phyloP scores from a whole-genome alignment of 2,329 filamentous ascomycete species.

The Ophiocordyceps australis region DNA sequence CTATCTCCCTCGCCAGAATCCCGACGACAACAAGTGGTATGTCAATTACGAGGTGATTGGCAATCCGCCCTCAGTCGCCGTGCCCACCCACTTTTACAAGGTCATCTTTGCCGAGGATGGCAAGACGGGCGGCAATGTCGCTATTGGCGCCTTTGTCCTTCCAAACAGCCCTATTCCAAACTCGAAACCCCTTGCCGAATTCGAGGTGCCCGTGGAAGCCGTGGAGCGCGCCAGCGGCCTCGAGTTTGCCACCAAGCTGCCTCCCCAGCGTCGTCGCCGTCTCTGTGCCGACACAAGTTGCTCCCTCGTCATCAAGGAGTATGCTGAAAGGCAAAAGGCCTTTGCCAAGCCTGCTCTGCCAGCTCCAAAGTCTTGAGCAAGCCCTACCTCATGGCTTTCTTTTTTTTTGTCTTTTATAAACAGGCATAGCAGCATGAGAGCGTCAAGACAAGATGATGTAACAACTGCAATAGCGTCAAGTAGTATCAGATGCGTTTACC shows the following conservation, averaged over 20 bases:
- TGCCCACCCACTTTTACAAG: constrained; percentile 98
- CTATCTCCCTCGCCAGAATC: constrained; percentile 74
- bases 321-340: constrained; percentile 40
- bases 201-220: constrained; percentile 86
- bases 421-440: too few relatives aligned
- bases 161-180: constrained; percentile 85
- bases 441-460: too few relatives aligned
- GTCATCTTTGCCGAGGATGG: constrained; percentile 93
- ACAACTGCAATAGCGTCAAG: too few relatives aligned
- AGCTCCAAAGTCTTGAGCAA: constrained; percentile 4
- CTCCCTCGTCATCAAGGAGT: constrained; percentile 70
- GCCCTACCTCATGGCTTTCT: too few relatives aligned
- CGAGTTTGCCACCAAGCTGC: constrained; percentile 74
- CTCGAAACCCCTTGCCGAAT: constrained; percentile 70
- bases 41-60: constrained; percentile 94
- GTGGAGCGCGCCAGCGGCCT: constrained; percentile 84
- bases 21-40: constrained; percentile 80
- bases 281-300: constrained; percentile 80
- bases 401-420: too few relatives aligned
- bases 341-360: constrained; percentile 21
- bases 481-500: too few relatives aligned
- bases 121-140: constrained; percentile 50
- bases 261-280: constrained; percentile 51
- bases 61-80: constrained; percentile 78
- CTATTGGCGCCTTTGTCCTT: constrained; percentile 83